phyloP scores from a whole-genome alignment of 2,329 filamentous ascomycete species.

The Paecilomyces sp. region DNA sequence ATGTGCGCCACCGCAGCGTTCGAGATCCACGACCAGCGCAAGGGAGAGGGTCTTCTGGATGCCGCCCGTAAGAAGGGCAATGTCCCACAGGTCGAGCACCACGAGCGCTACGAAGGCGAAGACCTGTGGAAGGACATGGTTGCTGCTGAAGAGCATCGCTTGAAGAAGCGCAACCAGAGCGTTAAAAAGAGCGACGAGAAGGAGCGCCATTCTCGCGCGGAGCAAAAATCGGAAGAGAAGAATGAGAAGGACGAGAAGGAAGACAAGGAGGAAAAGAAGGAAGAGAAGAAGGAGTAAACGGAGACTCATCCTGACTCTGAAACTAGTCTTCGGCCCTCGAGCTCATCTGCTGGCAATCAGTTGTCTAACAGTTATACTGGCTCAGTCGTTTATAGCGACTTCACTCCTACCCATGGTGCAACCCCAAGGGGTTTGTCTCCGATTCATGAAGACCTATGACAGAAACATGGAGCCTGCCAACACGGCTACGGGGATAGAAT shows the following conservation, averaged over 20 bases:
- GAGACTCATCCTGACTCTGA: not conserved
- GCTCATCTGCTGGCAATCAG: not conserved
- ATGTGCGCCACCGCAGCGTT: constrained; percentile 75
- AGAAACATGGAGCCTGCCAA: not conserved
- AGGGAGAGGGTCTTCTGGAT: constrained; percentile 48
- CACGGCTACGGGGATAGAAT: not conserved
- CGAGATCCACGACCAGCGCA: constrained; percentile 71
- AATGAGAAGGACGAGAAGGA: constrained; percentile 7
- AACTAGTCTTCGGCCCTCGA: not conserved
- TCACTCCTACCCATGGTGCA: not conserved
- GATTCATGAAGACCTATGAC: not conserved
- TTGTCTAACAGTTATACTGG: not conserved
- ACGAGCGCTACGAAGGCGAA: constrained; percentile 79
- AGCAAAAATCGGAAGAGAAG: constrained; percentile 9
- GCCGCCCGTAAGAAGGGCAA: constrained; percentile 61
- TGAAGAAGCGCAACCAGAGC: constrained; percentile 35
- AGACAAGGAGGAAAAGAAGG: constrained; percentile 3
- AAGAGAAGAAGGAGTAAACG: constrained; percentile 2
- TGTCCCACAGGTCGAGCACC: constrained; percentile 70
- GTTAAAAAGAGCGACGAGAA: constrained; percentile 24
- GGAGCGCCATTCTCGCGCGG: constrained; percentile 11
- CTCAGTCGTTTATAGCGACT: not conserved
- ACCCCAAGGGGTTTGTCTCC: not conserved
- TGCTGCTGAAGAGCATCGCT: constrained; percentile 38
- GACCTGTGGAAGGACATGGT: constrained; percentile 74